Conservation (phyloP, 495 filamentous ascomycete species). For the Hypoxylon subgilvum region DNA sequence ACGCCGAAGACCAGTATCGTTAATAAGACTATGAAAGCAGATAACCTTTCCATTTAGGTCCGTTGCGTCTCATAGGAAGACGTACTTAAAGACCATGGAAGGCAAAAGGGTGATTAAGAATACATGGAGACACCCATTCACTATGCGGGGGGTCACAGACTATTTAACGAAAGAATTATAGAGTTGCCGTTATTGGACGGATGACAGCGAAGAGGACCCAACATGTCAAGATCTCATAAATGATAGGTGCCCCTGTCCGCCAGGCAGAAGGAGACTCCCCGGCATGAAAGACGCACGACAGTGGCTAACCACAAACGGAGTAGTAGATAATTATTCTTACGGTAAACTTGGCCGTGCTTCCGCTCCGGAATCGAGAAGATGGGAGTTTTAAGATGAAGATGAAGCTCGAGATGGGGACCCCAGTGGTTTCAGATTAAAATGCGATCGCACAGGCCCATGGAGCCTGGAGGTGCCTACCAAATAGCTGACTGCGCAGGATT, state of each 20-base stretch:
- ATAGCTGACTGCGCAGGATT: too few species aligned
- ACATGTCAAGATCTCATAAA: constrained; percentile 4
- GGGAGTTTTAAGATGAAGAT: constrained; percentile 37
- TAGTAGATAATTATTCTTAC: neutral
- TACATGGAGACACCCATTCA: constrained; percentile 1
- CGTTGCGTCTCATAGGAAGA: constrained; percentile 2
- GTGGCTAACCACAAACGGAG: too few species aligned
- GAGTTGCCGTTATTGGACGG: constrained; percentile 11
- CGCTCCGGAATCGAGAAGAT: constrained; percentile 2
- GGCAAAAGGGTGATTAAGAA: constrained; percentile 9
- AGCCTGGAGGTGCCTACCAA: too few species aligned
- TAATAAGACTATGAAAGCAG: constrained; percentile 17
- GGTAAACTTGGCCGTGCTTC: neutral
- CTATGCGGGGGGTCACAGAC: constrained; percentile 10
- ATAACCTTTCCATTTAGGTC: constrained; percentile 35
- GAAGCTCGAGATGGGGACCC: constrained; percentile 30
- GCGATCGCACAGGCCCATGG: neutral
- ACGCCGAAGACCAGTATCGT: constrained; percentile 26
- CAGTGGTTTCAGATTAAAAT: constrained; percentile 32
- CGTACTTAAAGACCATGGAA: neutral
- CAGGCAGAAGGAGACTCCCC: neutral
- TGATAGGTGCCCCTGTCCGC: constrained; percentile 13
- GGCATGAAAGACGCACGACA: constrained; percentile 11
- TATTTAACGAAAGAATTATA: constrained; percentile 19
- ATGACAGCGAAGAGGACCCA: constrained; percentile 17